These are phyloP conservation scores for Aspergillus tubingensis DNA, from an alignment of 2,329 filamentous ascomycete genomes.

Conservation along the genomic window DNA sequence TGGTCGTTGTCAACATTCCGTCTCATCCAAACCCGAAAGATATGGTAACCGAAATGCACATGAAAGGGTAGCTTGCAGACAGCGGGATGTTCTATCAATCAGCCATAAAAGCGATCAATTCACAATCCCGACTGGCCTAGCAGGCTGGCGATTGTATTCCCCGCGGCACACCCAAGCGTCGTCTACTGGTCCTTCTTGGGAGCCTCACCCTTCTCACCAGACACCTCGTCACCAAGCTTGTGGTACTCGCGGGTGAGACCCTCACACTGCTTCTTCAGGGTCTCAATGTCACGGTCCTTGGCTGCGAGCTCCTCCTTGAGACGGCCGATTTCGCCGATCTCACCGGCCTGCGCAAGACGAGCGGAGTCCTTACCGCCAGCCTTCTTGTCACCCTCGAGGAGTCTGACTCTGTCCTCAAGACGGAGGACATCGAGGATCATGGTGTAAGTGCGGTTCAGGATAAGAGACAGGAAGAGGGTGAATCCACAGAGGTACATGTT, in stretches of 20 bases:
- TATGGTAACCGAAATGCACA: neutral
- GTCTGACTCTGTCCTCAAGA: conserved; percentile 88
- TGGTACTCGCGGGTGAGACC: conserved; percentile 84
- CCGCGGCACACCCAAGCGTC: neutral
- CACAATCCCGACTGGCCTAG: neutral
- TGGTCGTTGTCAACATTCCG: neutral
- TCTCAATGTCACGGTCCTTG: conserved; percentile 82
- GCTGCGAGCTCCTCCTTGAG: conserved; percentile 68
- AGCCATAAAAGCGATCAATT: neutral
- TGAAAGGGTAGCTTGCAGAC: neutral
- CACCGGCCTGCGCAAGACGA: conserved; percentile 71
- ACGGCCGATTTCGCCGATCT: conserved; percentile 73
- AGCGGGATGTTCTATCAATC: neutral
- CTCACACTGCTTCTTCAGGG: conserved; percentile 88
- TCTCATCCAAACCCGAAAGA: neutral
- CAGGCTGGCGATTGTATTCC: neutral
- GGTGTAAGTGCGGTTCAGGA: conserved; percentile 95
- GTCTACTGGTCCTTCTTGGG: conserved; percentile 59
- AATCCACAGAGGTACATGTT: conserved; percentile 99
- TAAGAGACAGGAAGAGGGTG: conserved; percentile 96
- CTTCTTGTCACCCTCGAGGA: conserved; percentile 68
- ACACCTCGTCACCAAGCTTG: conserved; percentile 79
- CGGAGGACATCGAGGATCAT: conserved; percentile 93
- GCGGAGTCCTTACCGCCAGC: conserved; percentile 67
- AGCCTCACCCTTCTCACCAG: conserved; percentile 50